Evolutionary conservation across 75 land plant species (phyloP).

Genomic region (Cunninghamia lanceolata): DNA sequence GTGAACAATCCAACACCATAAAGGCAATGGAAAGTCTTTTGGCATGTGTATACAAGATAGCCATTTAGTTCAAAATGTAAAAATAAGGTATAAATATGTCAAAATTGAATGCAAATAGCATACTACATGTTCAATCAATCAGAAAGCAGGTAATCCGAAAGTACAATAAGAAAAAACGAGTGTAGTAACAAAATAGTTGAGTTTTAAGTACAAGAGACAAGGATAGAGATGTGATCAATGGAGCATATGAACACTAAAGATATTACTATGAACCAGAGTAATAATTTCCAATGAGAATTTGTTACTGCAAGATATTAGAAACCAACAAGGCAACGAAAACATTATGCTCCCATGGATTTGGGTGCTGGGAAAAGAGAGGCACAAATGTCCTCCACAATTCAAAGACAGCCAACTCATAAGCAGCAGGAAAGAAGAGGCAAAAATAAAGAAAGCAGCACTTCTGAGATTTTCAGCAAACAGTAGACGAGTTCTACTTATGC

Average conservation of each 20-base stretch:
- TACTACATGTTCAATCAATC: neutral
- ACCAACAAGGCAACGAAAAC: neutral
- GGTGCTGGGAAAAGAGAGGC: neutral
- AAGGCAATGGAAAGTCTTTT: neutral
- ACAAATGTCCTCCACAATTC: neutral
- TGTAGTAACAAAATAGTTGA: neutral
- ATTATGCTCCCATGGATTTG: neutral
- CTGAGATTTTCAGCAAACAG: neutral
- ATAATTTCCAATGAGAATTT: neutral
- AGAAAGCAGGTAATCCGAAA: neutral
- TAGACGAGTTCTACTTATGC: neutral
- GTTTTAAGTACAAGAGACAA: neutral
- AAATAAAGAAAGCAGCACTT: neutral
- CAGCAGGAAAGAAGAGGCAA: neutral
- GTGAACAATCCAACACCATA: neutral
- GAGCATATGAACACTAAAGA: neutral
- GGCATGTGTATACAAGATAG: neutral
- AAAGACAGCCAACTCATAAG: neutral
- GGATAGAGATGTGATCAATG: neutral
- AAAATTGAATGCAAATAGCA: neutral
- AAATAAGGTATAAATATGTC: neutral
- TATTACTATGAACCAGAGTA: neutral
- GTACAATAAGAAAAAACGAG: neutral
- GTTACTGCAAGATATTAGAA: neutral
- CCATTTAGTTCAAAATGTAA: neutral